phyloP scores from a whole-genome alignment of 257 asterid genomes.

The Solanum pinnatisectum region DNA sequence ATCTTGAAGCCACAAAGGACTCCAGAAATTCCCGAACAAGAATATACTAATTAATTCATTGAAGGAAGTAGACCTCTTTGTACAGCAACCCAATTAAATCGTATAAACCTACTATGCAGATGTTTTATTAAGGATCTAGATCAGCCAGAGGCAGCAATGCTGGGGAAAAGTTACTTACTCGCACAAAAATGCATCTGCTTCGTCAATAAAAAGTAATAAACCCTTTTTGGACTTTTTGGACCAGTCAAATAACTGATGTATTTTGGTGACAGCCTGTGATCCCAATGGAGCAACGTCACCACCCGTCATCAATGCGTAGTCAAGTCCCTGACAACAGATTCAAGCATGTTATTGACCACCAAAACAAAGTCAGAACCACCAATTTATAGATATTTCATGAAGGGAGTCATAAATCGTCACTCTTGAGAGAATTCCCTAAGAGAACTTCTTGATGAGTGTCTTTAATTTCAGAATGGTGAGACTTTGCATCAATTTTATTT shows the following conservation, averaged over 20 bases:
- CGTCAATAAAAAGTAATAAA: slow-evolving; percentile 84
- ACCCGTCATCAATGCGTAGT: slow-evolving; percentile 97
- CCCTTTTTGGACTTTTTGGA: slow-evolving; percentile 85
- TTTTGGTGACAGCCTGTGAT: slow-evolving; percentile 93
- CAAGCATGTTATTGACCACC: slow-evolving; percentile 2
- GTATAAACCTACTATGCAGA: background rate
- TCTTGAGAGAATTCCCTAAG: background rate
- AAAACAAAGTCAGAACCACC: background rate
- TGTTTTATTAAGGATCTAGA: background rate
- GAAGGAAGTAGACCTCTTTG: background rate
- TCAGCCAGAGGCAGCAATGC: background rate
- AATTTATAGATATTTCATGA: background rate
- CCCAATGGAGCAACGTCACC: slow-evolving; percentile 98
- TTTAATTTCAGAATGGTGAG: background rate
- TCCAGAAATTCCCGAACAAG: background rate
- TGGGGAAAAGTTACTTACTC: slow-evolving; percentile 51
- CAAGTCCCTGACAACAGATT: slow-evolving; percentile 64
- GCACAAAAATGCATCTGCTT: slow-evolving; percentile 99
- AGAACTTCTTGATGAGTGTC: background rate
- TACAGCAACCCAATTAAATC: background rate
- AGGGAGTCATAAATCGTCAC: background rate
- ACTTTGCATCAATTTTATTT: background rate
- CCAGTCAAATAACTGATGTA: slow-evolving; percentile 96
- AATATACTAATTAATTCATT: background rate
- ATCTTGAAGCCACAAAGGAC: background rate